Conservation (phyloP, 164 flowering plant genomes). For the Pachysandra terminalis region DNA sequence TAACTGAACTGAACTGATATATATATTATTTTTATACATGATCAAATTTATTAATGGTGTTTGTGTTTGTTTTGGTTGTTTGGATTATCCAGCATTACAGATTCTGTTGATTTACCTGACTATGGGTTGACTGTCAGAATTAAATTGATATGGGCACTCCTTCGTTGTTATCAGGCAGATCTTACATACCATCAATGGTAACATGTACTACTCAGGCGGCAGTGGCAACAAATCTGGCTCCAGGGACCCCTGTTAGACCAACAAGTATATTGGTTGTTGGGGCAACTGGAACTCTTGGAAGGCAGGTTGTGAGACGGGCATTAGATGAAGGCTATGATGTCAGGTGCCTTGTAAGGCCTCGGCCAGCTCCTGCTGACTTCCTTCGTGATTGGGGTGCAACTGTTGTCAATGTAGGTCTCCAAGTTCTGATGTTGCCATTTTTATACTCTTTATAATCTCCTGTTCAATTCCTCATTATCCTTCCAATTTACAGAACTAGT, state of each 20-base stretch:
- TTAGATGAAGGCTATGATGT: conserved; percentile 98
- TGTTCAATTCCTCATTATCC: too few relatives aligned
- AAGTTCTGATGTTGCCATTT: neutral
- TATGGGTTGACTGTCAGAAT: neutral
- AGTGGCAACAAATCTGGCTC: conserved; percentile 58
- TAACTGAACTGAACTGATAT: too few relatives aligned
- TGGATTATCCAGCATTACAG: neutral
- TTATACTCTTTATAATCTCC: neutral
- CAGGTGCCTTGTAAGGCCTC: conserved; percentile 88
- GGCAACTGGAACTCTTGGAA: conserved; percentile 95
- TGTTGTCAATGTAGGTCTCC: conserved; percentile 72
- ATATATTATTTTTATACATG: too few relatives aligned
- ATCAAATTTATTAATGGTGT: too few relatives aligned
- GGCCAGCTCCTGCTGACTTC: conserved; percentile 98
- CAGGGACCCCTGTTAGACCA: conserved; percentile 92
- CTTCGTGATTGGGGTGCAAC: conserved; percentile 99
- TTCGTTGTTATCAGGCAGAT: conserved; percentile 28
- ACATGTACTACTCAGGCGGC: conserved; percentile 41
- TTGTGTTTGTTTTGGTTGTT: too few relatives aligned
- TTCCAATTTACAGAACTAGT: neutral
- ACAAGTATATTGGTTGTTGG: conserved; percentile 92
- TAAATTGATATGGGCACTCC: neutral
- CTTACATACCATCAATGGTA: conserved; percentile 19
- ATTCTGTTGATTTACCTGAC: neutral
- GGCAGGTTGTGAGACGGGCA: conserved; percentile 90